These are phyloP conservation scores for Orbilia javanica DNA, from an alignment of 2,329 filamentous ascomycete genomes.

Conservation along the genomic window DNA sequence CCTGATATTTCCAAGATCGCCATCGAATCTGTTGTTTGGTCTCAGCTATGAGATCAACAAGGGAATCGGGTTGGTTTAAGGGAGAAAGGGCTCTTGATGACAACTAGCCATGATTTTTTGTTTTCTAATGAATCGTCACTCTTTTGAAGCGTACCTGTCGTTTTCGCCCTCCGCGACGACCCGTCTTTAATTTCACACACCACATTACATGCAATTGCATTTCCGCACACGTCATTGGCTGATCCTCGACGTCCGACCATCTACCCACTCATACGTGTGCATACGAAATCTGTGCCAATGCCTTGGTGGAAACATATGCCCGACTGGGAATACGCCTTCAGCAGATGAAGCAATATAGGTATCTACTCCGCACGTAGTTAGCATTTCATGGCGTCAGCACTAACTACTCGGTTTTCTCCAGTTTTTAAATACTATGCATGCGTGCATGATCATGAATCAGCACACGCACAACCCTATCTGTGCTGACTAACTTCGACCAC, in stretches of 20 bases:
- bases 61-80: not conserved
- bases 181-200: slow-evolving; percentile 8
- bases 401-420: not conserved
- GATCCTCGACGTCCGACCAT: not conserved
- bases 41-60: not conserved
- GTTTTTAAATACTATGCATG: too few species aligned
- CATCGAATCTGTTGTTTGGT: not conserved
- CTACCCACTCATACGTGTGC: not conserved
- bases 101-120: not conserved
- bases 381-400: not conserved
- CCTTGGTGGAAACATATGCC: too few species aligned
- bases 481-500: not conserved
- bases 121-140: not conserved
- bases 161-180: slow-evolving; percentile 8
- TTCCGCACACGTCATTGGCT: not conserved
- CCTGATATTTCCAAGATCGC: not conserved
- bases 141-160: slow-evolving; percentile 1
- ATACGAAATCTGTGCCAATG: not conserved
- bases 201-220: too few species aligned
- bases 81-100: not conserved
- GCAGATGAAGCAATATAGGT: too few species aligned
- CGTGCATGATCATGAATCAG: not conserved
- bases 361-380: too few species aligned
- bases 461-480: not conserved
- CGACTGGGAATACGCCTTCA: too few species aligned